phyloP scores from a whole-genome alignment of 2,329 filamentous ascomycete genomes.

The Cadophora gregata region DNA sequence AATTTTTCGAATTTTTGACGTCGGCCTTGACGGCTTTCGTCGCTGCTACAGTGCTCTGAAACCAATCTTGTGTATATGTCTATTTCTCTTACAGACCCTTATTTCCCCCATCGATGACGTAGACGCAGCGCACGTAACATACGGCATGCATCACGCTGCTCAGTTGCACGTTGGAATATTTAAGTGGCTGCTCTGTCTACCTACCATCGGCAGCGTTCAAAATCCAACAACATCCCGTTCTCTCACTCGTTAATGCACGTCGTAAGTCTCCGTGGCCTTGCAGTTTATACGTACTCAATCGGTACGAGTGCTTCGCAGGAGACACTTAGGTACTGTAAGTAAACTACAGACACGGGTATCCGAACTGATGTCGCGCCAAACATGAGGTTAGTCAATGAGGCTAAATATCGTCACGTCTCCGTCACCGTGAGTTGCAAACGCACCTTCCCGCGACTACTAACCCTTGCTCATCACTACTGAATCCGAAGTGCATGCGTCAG shows the following conservation, averaged over 20 bases:
- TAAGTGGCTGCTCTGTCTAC: not conserved
- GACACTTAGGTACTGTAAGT: not conserved
- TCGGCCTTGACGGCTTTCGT: not conserved
- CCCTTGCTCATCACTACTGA: not conserved
- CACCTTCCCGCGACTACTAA: constrained; percentile 1
- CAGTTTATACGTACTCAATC: not conserved
- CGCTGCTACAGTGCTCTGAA: not conserved
- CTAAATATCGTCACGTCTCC: not conserved
- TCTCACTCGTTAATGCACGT: not conserved
- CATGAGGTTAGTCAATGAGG: not conserved
- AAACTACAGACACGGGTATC: not conserved
- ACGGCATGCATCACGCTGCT: no score
- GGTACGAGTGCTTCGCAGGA: not conserved
- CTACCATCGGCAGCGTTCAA: not conserved
- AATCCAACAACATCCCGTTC: not conserved
- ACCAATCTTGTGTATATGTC: not conserved
- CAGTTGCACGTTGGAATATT: not conserved
- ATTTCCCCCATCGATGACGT: no score
- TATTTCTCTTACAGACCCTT: no score
- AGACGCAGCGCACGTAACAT: no score
- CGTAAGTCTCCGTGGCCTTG: not conserved
- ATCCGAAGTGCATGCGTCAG: not conserved
- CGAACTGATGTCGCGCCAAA: not conserved
- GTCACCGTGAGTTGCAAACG: not conserved
- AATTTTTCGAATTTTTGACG: not conserved